Conservation (phyloP, 805 yeast genomes). For the Teunomyces kruisii region DNA sequence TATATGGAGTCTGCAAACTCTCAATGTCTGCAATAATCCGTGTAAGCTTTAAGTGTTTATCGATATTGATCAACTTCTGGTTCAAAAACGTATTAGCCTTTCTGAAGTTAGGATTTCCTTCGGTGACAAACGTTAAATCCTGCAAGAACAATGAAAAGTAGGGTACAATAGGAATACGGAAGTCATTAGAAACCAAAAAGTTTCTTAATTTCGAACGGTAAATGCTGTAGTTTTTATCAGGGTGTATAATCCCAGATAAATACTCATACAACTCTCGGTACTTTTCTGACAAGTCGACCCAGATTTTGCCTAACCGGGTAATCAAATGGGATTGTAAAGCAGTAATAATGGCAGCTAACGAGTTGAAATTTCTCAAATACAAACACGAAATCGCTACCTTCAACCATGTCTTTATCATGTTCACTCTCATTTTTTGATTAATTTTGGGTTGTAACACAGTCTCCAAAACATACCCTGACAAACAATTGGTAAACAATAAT, state of each 20-base stretch:
- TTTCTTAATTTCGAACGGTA: constrained; percentile 64
- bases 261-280: constrained; percentile 63
- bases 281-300: constrained; percentile 59
- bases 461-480: constrained; percentile 73
- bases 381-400: constrained; percentile 71
- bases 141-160: constrained; percentile 72
- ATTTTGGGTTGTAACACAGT: constrained; percentile 57
- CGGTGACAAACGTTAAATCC: constrained; percentile 78
- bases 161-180: constrained; percentile 68
- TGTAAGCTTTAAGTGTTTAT: constrained; percentile 68
- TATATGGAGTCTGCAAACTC: constrained; percentile 63
- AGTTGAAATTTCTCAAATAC: constrained; percentile 72
- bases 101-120: constrained; percentile 73
- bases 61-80: constrained; percentile 67
- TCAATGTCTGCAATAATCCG: constrained; percentile 66
- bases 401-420: constrained; percentile 66
- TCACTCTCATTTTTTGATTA: constrained; percentile 48
- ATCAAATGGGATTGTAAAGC: constrained; percentile 71
- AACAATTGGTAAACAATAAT: constrained; percentile 64
- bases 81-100: constrained; percentile 56
- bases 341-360: constrained; percentile 76
- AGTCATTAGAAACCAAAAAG: constrained; percentile 49
- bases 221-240: constrained; percentile 68
- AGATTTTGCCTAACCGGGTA: constrained; percentile 58
- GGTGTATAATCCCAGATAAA: constrained; percentile 67